Evolutionary conservation across 371 early-diverging fungal species (phyloP), one percentile per base, ranked within the genome.

Genomic region (Apophysomyces elegans): DNA sequence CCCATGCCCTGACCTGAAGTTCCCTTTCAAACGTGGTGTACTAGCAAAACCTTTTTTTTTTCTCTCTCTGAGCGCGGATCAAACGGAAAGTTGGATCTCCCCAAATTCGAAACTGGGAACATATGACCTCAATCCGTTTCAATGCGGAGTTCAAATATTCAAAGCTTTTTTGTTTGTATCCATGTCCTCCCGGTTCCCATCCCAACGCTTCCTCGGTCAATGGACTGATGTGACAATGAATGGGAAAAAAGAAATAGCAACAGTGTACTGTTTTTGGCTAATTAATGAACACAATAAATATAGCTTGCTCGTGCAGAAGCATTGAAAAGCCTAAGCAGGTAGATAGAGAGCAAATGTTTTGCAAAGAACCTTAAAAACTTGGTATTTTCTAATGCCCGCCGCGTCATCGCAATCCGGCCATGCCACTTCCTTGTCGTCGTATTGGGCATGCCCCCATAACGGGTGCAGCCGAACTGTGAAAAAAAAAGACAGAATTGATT

Each of bases 101-200:
- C 54, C 54, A 50, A 50, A 50, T 21, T 50, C 54, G 54, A 50
- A 50, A 50, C 54, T 26, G 6, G 21, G 54, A 26, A 16, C 16
- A 21, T 21, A 21, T 16, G 13, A n/a, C 54, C 21, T 21, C 7
- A 8, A 5, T 21, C 16, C 21, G 54, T 50, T 50, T 50, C 54
- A 50, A 50, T 21, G 54, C 54, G 54, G 54, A 50, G 35, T 50
- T 50, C 21, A 8, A 26, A 26, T 26, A 26, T 26, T 26, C 32
- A 26, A 26, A 26, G 32, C 32, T 26, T 26, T 26, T 26, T 26
- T 26, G 32, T 26, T 26, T 26, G 1, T 26, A 26, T 26, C 32
- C 32, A 26, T 26, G 32, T 26, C 32, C 32, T 26, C 32, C 32
- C 32, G 32, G 32, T 26, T 26, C 3, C 32, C 32, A 26, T 2